These are phyloP conservation scores for Stropharia rugosoannulata DNA, from an alignment of 768 basidiomycete species.

Conservation along the genomic window DNA sequence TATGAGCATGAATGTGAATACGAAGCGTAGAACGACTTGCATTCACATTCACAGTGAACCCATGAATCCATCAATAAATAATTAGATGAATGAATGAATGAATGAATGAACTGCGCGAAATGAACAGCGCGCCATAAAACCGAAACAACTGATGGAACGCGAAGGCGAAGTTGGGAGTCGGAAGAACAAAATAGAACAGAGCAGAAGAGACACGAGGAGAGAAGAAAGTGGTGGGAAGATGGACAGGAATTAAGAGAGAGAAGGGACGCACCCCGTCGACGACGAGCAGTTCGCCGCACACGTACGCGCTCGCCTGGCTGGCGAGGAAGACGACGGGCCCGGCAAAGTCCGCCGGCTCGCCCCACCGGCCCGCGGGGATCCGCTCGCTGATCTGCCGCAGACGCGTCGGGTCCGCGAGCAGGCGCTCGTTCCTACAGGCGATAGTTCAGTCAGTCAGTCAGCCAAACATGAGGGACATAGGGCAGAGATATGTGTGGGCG, in stretches of 20 bases:
- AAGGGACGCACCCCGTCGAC: slow-evolving; percentile 60
- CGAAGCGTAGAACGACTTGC: too few relatives aligned
- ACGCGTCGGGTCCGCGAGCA: slow-evolving; percentile 59
- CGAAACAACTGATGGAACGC: neutral
- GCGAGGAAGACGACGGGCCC: slow-evolving; percentile 72
- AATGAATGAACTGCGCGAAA: too few relatives aligned
- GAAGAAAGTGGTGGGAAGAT: neutral
- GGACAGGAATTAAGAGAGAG: slow-evolving; percentile 1
- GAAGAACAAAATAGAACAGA: neutral
- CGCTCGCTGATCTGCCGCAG: slow-evolving; percentile 71
- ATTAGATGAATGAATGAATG: too few relatives aligned
- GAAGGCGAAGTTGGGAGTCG: slow-evolving; percentile 7
- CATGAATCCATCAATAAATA: too few relatives aligned
- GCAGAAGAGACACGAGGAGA: neutral
- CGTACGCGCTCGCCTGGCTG: slow-evolving; percentile 65
- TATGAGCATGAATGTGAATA: too few relatives aligned
- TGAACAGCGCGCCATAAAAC: too few relatives aligned
- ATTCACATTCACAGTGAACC: too few relatives aligned
- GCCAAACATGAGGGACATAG: slow-evolving; percentile 2
- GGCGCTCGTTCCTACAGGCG: slow-evolving; percentile 51
- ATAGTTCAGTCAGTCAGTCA: neutral
- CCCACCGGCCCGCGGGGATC: slow-evolving; percentile 75
- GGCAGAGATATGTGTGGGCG: slow-evolving; percentile 10
- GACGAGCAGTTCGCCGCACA: slow-evolving; percentile 68
- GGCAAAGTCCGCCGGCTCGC: slow-evolving; percentile 70